Evolutionary conservation across 306 rosid genomes (phyloP).

Genomic region (Inga oerstediana): DNA sequence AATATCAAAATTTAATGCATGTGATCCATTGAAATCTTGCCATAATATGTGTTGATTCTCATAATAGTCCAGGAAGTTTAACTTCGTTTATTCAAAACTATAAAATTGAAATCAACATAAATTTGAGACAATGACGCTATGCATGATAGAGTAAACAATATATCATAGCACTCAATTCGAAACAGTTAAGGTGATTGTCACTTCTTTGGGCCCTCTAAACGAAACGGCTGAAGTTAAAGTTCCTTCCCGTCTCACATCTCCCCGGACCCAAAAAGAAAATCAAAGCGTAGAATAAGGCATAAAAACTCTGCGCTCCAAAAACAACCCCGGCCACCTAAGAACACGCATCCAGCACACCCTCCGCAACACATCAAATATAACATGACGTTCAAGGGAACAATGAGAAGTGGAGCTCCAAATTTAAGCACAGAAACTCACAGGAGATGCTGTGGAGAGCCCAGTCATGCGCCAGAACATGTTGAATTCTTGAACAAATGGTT

Average conservation of each 20-base stretch:
- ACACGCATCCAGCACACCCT: constrained; percentile 9
- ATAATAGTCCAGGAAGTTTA: background rate
- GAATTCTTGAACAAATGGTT: constrained; percentile 38
- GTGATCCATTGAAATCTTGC: background rate
- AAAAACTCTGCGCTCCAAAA: constrained; percentile 5
- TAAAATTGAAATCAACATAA: background rate
- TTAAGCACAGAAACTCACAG: constrained; percentile 61
- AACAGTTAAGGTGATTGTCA: background rate
- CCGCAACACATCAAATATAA: constrained; percentile 1
- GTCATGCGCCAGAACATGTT: constrained; percentile 99
- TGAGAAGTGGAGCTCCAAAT: background rate
- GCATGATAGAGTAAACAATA: constrained; percentile 7
- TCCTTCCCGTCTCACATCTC: constrained; percentile 33
- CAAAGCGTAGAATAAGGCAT: constrained; percentile 5
- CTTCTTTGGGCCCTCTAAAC: background rate
- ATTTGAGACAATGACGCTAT: background rate
- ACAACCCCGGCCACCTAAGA: constrained; percentile 8
- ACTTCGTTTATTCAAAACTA: background rate
- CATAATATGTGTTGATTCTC: background rate
- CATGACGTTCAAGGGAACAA: background rate
- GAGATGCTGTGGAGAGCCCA: constrained; percentile 95
- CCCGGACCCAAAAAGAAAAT: constrained; percentile 26
- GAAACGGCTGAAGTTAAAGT: background rate
- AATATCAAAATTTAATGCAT: background rate
- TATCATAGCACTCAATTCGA: background rate